Conservation (phyloP, 805 yeast species). For the Pachysolen tannophilus region DNA sequence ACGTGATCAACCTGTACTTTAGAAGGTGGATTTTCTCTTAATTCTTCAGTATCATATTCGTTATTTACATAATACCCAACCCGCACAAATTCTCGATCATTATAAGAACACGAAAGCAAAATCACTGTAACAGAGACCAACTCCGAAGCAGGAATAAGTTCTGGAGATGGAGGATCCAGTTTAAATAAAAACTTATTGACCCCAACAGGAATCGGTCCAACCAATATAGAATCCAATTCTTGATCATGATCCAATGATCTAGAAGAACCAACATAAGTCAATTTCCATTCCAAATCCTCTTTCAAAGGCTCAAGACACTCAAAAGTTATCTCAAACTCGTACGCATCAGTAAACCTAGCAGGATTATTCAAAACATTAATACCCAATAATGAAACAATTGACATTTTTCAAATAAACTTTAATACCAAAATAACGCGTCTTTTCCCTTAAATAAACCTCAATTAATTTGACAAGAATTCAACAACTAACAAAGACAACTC, state of each 20-base stretch:
- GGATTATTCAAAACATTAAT: slow-evolving; percentile 92
- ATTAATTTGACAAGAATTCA: too few species aligned
- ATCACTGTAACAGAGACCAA: slow-evolving; percentile 94
- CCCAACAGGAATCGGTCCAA: slow-evolving; percentile 98
- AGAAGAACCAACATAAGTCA: slow-evolving; percentile 95
- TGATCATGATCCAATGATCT: slow-evolving; percentile 94
- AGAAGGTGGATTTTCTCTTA: slow-evolving; percentile 88
- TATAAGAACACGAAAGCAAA: slow-evolving; percentile 84
- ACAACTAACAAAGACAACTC: too few species aligned
- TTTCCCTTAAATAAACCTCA: too few species aligned
- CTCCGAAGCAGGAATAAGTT: slow-evolving; percentile 91
- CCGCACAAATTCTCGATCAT: slow-evolving; percentile 89
- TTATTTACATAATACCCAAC: slow-evolving; percentile 98
- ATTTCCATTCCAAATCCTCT: slow-evolving; percentile 94
- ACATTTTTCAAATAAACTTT: slow-evolving; percentile 39
- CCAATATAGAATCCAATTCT: slow-evolving; percentile 91
- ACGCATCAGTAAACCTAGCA: slow-evolving; percentile 86
- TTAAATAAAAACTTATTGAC: slow-evolving; percentile 85
- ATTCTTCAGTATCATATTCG: slow-evolving; percentile 89
- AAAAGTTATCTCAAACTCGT: slow-evolving; percentile 94
- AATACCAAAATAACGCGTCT: too few species aligned
- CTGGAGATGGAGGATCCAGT: slow-evolving; percentile 97
- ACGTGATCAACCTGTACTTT: slow-evolving; percentile 93
- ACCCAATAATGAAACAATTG: slow-evolving; percentile 87
- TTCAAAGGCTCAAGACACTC: slow-evolving; percentile 91